Evolutionary conservation across 805 yeast genomes (phyloP).

Genomic region (Myxozyma neglecta): DNA sequence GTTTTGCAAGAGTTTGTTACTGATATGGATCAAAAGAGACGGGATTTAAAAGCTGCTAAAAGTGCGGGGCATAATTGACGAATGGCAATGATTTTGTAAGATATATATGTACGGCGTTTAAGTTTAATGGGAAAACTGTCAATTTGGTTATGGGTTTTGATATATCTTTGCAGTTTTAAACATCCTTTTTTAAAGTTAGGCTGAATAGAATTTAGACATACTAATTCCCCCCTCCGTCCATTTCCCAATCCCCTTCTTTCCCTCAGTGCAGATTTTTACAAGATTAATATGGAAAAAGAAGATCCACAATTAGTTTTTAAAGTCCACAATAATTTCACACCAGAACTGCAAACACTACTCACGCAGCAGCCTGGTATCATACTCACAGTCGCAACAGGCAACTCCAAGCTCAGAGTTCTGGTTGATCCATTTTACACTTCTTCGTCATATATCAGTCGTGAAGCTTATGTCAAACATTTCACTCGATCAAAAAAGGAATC

Average conservation of each 20-base stretch:
- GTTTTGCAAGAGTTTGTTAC: conserved; percentile 33
- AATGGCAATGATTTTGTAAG: neutral
- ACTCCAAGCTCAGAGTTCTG: conserved; percentile 15
- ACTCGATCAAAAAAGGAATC: neutral
- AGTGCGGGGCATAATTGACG: neutral
- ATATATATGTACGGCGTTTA: neutral
- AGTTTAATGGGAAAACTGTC: neutral
- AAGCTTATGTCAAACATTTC: conserved; percentile 10
- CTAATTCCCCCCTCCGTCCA: too few relatives aligned
- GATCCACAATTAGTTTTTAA: neutral
- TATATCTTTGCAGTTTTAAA: too few relatives aligned
- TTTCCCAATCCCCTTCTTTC: too few relatives aligned
- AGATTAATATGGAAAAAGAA: too few relatives aligned
- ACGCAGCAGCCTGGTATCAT: conserved; percentile 10
- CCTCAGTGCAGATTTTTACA: too few relatives aligned
- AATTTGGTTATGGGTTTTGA: too few relatives aligned
- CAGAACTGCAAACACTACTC: conserved; percentile 6
- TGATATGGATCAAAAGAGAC: conserved; percentile 12
- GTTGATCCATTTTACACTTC: conserved; percentile 20
- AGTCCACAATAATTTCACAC: conserved; percentile 20
- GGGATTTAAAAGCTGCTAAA: conserved; percentile 1
- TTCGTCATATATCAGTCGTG: conserved; percentile 5
- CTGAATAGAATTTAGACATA: too few relatives aligned
- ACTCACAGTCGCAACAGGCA: conserved; percentile 2
- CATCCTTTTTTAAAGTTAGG: too few relatives aligned